Conservation (phyloP, 345 rosid species). For the Euphorbia peplus region DNA sequence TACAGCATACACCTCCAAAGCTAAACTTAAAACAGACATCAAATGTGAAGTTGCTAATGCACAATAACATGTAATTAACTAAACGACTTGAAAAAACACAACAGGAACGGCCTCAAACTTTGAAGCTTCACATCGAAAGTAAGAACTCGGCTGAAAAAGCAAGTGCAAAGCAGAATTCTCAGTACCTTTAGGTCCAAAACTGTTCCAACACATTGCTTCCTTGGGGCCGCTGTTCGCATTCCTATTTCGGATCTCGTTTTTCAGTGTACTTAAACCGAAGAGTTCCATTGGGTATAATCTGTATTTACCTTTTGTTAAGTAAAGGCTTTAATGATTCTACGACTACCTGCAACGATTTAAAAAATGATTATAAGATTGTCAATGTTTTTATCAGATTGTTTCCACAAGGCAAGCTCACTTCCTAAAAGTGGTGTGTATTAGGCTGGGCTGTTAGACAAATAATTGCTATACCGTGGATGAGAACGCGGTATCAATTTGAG, state of each 20-base stretch:
- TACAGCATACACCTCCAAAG: background rate
- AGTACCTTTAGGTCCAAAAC: background rate
- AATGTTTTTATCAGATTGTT: background rate
- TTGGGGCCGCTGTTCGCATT: background rate
- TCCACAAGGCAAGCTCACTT: background rate
- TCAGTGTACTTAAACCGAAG: background rate
- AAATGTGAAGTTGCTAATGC: background rate
- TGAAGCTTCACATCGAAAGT: background rate
- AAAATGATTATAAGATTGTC: background rate
- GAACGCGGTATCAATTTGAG: background rate
- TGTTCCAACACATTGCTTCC: too few species aligned
- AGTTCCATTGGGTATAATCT: background rate
- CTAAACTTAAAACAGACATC: background rate
- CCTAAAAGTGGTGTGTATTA: background rate
- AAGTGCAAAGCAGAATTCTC: background rate
- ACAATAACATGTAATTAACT: background rate
- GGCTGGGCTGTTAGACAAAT: background rate
- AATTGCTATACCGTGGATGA: background rate
- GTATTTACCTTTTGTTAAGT: constrained; percentile 20
- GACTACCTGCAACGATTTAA: constrained; percentile 20
- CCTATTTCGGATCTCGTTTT: background rate
- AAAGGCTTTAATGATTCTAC: constrained; percentile 28
- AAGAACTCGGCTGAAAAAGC: background rate
- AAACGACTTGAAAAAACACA: background rate
- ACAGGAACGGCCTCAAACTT: background rate